Evolutionary conservation across 805 yeast species (phyloP), one percentile per base, ranked within the genome.

Genomic region (Wickerhamiella australiensis): DNA sequence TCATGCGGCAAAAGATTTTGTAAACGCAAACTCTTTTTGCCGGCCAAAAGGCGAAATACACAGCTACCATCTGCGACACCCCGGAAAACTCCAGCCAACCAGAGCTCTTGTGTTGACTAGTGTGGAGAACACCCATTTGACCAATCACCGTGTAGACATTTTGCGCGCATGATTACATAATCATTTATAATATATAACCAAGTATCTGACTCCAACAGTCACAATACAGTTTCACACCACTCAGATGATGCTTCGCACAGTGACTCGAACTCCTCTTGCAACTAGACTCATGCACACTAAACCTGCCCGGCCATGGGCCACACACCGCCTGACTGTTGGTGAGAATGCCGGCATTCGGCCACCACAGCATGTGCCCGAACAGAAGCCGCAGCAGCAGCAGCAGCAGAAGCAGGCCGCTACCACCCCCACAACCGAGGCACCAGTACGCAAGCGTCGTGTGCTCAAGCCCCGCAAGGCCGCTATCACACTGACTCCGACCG

Each of bases 401-500:
- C 38, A 33, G 38, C 38, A 33, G 38, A 8, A 23, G 13, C 44
- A 13, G 31, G 40, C 50, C 21, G 12, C 29, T 9, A 23, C 17
- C 15, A 17, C 18, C 40, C 25, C 22, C 20, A 8, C 41, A 12
- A 17, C 31, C 26, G 18, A 9, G 38, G 21, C 27, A 17, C 25
- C 43, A 12, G 17, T 17, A n/a, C 26, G 40, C 38, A 21, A 31
- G 41, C 65, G 62, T 47, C 70, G 88, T 66, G 74, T 77, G 21
- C 70, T 92, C 52, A 78, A 79, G 61, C 96, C 97, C 4, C 75
- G 94, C 55, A 92, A 85, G 67, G 95, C 96, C 1, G 80, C 90
- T 46, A 85, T 92, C 43, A 76, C 94, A 3, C 71, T 92, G 47
- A 74, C 90, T 0, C 78, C 84, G 2, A 75, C 72, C 46, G 98